Evolutionary conservation across 352 stramenopile species (phyloP).

Genomic region (Phytophthora pistaciae): DNA sequence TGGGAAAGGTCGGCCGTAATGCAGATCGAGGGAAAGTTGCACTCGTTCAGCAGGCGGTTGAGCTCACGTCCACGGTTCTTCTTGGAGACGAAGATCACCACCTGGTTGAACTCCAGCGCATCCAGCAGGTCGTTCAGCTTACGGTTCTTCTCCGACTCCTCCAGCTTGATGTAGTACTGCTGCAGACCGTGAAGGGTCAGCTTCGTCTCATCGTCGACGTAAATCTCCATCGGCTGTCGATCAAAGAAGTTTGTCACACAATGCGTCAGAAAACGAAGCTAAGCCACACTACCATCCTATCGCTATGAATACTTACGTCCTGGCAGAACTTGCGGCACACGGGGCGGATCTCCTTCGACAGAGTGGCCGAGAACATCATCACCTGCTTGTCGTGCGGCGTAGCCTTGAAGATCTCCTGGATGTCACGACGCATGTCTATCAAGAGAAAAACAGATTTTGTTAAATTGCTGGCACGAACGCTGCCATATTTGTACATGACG

Average conservation of each 20-base stretch:
- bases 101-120: slow-evolving; percentile 99
- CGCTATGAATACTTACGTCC: slow-evolving; percentile 79
- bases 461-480: background rate
- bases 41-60: slow-evolving; percentile 98
- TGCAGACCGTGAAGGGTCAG: slow-evolving; percentile 99
- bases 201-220: slow-evolving; percentile 99
- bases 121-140: slow-evolving; percentile 99
- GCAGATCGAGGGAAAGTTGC: slow-evolving; percentile 99
- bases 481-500: slow-evolving; percentile 22
- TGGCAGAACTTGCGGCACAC: slow-evolving; percentile 99
- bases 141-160: slow-evolving; percentile 99
- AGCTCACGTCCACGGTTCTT: slow-evolving; percentile 97
- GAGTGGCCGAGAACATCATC: slow-evolving; percentile 99
- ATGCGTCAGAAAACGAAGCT: background rate
- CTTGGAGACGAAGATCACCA: slow-evolving; percentile 99
- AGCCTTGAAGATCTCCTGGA: slow-evolving; percentile 99
- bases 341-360: slow-evolving; percentile 99
- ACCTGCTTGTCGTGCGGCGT: slow-evolving; percentile 99
- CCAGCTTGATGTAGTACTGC: slow-evolving; percentile 99
- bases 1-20: slow-evolving; percentile 98
- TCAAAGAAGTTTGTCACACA: slow-evolving; percentile 4
- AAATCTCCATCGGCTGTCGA: slow-evolving; percentile 98
- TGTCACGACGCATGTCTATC: slow-evolving; percentile 98
- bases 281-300: background rate
- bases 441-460: slow-evolving; percentile 1